These are phyloP conservation scores for Penicillium sp. DNA, from an alignment of 2,329 filamentous ascomycete genomes.

Conservation along the genomic window DNA sequence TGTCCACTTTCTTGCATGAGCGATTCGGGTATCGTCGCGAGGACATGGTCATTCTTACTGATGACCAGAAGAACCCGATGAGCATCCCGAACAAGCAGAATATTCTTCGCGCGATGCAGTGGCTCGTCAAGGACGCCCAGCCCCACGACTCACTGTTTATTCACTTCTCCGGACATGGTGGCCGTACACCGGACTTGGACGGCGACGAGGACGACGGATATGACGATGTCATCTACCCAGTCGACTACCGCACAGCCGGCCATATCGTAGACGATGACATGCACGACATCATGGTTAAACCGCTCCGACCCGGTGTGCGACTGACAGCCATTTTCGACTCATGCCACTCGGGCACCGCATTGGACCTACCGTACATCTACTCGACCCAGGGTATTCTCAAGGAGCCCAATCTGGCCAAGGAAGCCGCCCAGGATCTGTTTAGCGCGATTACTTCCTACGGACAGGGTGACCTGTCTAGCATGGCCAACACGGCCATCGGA, in stretches of 20 bases:
- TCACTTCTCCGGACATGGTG: slow-evolving; percentile 87
- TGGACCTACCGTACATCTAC: slow-evolving; percentile 69
- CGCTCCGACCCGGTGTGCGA: slow-evolving; percentile 83
- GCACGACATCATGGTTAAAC: slow-evolving; percentile 72
- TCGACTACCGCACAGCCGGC: slow-evolving; percentile 68
- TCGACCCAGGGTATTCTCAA: slow-evolving; percentile 66
- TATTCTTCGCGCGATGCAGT: slow-evolving; percentile 93
- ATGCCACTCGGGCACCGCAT: slow-evolving; percentile 66
- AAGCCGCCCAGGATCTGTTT: slow-evolving; percentile 64
- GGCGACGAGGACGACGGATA: slow-evolving; percentile 74
- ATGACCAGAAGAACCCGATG: slow-evolving; percentile 97
- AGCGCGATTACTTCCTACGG: slow-evolving; percentile 73
- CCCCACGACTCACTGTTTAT: slow-evolving; percentile 95
- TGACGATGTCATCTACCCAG: slow-evolving; percentile 77
- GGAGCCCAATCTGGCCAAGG: slow-evolving; percentile 67
- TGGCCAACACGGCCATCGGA: slow-evolving; percentile 75
- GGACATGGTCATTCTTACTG: slow-evolving; percentile 95
- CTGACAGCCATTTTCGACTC: slow-evolving; percentile 68
- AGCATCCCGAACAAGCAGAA: slow-evolving; percentile 94
- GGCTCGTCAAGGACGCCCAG: slow-evolving; percentile 91
- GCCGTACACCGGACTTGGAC: slow-evolving; percentile 70
- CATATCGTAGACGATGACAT: slow-evolving; percentile 79
- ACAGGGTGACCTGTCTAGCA: slow-evolving; percentile 76
- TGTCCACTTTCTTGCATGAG: slow-evolving; percentile 84
- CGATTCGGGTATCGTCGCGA: slow-evolving; percentile 88